These are phyloP conservation scores for Mycena crocata DNA, from an alignment of 768 basidiomycete species.

Conservation along the genomic window DNA sequence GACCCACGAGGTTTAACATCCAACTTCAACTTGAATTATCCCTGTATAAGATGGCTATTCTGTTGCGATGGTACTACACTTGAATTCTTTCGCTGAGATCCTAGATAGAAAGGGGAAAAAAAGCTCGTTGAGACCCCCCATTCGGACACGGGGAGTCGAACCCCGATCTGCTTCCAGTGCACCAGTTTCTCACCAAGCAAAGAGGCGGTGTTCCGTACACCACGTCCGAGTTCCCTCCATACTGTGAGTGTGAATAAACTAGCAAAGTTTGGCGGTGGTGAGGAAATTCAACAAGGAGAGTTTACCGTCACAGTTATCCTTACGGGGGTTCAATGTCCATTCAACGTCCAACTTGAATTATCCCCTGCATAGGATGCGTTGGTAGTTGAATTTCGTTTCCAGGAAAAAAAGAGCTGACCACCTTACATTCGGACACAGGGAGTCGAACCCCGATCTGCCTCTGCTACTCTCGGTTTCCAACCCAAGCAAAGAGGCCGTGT, in stretches of 20 bases:
- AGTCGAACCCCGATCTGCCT: background rate
- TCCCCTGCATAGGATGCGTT: no score
- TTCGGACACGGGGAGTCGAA: constrained; percentile 4
- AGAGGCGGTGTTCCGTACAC: constrained; percentile 10
- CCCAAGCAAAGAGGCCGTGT: background rate
- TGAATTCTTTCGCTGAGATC: background rate
- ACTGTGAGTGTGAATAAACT: background rate
- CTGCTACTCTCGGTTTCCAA: background rate
- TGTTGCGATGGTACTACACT: no score
- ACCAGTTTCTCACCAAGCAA: background rate
- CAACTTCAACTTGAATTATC: no score
- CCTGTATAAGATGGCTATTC: no score
- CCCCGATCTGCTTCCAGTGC: background rate
- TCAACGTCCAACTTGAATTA: no score
- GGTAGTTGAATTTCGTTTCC: no score
- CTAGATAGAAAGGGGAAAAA: no score
- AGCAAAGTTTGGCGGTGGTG: background rate
- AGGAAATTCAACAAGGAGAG: no score
- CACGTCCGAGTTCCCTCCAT: background rate
- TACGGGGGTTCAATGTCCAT: no score
- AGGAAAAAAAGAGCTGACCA: background rate
- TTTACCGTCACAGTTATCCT: no score
- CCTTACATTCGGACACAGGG: background rate
- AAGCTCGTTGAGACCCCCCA: background rate
- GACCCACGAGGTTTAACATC: no score